These are phyloP conservation scores for Boletus rubroflammeus DNA, from an alignment of 768 basidiomycete species.

Conservation along the genomic window DNA sequence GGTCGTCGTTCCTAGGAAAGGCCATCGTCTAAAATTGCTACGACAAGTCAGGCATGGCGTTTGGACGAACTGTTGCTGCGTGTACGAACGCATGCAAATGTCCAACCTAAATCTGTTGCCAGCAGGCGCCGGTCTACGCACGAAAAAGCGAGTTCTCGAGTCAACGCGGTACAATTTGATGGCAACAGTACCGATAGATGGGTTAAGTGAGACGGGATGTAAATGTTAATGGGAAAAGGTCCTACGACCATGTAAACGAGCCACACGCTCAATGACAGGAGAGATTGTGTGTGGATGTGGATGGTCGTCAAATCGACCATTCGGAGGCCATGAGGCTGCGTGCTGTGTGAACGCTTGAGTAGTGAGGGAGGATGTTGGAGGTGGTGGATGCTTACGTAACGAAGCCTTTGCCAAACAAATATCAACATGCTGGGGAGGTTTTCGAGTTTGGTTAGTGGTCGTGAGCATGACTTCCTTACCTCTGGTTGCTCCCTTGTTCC, in stretches of 20 bases:
- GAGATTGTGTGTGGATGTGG: too few species aligned
- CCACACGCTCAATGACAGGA: too few species aligned
- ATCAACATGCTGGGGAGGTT: slow-evolving; percentile 11
- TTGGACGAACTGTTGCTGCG: neutral
- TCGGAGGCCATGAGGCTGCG: too few species aligned
- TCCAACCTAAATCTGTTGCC: neutral
- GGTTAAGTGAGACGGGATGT: neutral
- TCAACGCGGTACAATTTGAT: too few species aligned
- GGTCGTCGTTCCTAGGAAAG: neutral
- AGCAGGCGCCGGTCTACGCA: too few species aligned
- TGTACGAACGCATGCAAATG: neutral
- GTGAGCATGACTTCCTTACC: slow-evolving; percentile 26
- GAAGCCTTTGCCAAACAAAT: slow-evolving; percentile 15
- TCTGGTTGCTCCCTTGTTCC: slow-evolving; percentile 68
- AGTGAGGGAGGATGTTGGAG: too few species aligned
- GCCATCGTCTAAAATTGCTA: neutral
- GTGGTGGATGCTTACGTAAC: neutral
- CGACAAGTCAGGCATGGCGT: neutral
- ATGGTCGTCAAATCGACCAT: too few species aligned
- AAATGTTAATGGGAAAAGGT: too few species aligned
- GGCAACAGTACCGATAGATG: neutral
- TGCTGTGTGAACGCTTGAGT: too few species aligned
- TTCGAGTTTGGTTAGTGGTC: neutral
- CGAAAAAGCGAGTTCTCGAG: neutral
- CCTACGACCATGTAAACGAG: too few species aligned